These are phyloP conservation scores for Pseudocercospora cruenta DNA, from an alignment of 2,329 filamentous ascomycete species.

Conservation along the genomic window DNA sequence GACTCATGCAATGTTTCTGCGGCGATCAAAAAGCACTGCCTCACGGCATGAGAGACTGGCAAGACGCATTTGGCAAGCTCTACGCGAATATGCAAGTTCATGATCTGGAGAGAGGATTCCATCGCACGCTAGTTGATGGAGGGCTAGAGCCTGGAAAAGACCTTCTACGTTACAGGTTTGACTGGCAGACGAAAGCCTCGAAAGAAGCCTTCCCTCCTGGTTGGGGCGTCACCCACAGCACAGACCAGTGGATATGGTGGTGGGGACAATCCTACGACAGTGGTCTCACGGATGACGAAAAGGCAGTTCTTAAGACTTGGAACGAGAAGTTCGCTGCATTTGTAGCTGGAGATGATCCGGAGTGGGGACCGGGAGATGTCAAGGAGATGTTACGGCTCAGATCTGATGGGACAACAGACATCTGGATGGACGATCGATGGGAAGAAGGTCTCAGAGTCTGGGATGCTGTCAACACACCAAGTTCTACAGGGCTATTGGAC, in stretches of 20 bases:
- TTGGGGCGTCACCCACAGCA: conserved; percentile 60
- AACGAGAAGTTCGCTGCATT: conserved; percentile 46
- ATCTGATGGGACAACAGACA: conserved; percentile 49
- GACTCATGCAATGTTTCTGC: conserved; percentile 52
- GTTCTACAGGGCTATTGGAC: conserved; percentile 23
- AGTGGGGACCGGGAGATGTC: conserved; percentile 44
- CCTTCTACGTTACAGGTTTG: conserved; percentile 58
- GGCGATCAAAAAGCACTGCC: conserved; percentile 44
- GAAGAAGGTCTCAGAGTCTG: conserved; percentile 54
- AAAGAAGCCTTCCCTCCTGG: conserved; percentile 47
- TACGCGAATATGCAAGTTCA: conserved; percentile 63
- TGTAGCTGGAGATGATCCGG: conserved; percentile 44
- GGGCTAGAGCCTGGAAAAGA: conserved; percentile 48
- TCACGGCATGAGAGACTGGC: conserved; percentile 49
- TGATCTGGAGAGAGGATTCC: conserved; percentile 56
- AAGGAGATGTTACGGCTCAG: conserved; percentile 51
- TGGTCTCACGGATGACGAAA: conserved; percentile 49
- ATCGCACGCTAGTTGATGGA: conserved; percentile 47
- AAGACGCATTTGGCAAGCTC: conserved; percentile 56
- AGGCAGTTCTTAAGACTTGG: conserved; percentile 45
- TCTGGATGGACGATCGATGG: conserved; percentile 52
- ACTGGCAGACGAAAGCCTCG: conserved; percentile 56
- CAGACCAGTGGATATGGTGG: conserved; percentile 60
- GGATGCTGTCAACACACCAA: conserved; percentile 44
- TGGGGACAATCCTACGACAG: conserved; percentile 53